phyloP scores from a whole-genome alignment of 495 filamentous ascomycete genomes.

The Hypoxylon subgilvum region DNA sequence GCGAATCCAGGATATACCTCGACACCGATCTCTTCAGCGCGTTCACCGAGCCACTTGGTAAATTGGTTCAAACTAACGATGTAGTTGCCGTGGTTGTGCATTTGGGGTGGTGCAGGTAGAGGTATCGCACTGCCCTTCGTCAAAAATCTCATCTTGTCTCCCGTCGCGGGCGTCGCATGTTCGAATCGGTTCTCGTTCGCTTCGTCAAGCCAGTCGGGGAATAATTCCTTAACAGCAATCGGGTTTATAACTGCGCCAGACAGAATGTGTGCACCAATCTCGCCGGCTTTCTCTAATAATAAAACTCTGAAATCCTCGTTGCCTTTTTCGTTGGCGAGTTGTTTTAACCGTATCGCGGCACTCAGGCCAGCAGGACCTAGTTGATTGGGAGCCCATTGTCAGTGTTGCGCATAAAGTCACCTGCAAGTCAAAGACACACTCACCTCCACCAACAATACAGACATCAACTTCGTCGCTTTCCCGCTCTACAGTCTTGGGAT shows the following conservation, averaged over 20 bases:
- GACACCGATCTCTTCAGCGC: conserved; percentile 97
- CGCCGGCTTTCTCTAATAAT: conserved; percentile 92
- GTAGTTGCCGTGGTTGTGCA: conserved; percentile 98
- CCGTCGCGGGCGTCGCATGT: conserved; percentile 77
- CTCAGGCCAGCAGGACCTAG: conserved; percentile 85
- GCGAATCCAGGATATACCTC: conserved; percentile 97
- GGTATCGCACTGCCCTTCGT: conserved; percentile 81
- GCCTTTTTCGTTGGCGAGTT: conserved; percentile 92
- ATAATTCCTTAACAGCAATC: conserved; percentile 82
- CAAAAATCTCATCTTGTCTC: conserved; percentile 91
- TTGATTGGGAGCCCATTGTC: neutral
- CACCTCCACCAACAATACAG: conserved; percentile 92
- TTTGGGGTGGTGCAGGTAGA: conserved; percentile 89
- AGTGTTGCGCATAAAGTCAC: neutral
- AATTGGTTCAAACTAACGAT: conserved; percentile 95
- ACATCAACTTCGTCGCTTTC: conserved; percentile 95
- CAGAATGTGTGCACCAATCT: conserved; percentile 92
- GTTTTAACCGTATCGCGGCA: conserved; percentile 93
- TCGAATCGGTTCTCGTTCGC: conserved; percentile 86
- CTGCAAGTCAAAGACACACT: neutral
- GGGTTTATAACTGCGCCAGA: conserved; percentile 96
- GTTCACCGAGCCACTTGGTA: conserved; percentile 91
- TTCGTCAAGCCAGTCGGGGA: conserved; percentile 91
- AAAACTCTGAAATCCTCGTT: conserved; percentile 95
- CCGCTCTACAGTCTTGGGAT: conserved; percentile 75